Percentiles rank a stretch among this genome's conserved stretches.
These are phyloP conservation scores for Platanthera zijinensis DNA, from an alignment of 106 monocot species.

Conservation along the genomic window DNA sequence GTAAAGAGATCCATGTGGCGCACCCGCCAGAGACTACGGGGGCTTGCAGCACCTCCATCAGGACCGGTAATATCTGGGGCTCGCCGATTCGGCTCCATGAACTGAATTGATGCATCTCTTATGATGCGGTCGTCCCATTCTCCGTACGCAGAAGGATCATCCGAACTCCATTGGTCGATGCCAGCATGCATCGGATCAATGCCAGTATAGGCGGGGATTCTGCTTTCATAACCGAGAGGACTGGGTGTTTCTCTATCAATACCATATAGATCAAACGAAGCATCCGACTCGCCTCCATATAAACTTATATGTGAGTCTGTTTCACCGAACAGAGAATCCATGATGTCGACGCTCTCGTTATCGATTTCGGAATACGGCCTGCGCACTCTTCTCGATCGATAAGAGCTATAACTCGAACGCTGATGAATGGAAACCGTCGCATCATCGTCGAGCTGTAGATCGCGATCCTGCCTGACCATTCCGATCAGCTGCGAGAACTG, in stretches of 20 bases:
- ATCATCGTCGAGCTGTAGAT: slow-evolving; percentile 21
- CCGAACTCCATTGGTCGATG: slow-evolving; percentile 60
- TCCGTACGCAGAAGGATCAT: slow-evolving; percentile 39
- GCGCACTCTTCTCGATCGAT: slow-evolving; percentile 29
- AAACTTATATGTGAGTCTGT: slow-evolving; percentile 39
- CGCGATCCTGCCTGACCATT: slow-evolving; percentile 57
- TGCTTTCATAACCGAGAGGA: slow-evolving; percentile 38
- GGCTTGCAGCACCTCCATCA: slow-evolving; percentile 13
- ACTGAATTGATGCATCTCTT: slow-evolving; percentile 11
- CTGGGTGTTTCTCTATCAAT: slow-evolving; percentile 29
- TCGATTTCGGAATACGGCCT: slow-evolving; percentile 55
- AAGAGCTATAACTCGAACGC: slow-evolving; percentile 11
- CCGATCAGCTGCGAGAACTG: slow-evolving; percentile 59
- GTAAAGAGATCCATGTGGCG: slow-evolving; percentile 22
- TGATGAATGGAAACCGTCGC: not conserved
- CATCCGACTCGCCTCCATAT: slow-evolving; percentile 74
- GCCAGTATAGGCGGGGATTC: slow-evolving; percentile 38
- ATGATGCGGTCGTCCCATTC: slow-evolving; percentile 49
- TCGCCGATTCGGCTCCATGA: slow-evolving; percentile 14
- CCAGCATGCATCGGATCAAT: slow-evolving; percentile 88
- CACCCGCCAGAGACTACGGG: slow-evolving; percentile 20
- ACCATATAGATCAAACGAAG: slow-evolving; percentile 45
- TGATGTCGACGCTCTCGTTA: slow-evolving; percentile 43
- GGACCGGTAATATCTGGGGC: slow-evolving; percentile 21
- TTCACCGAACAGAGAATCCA: slow-evolving; percentile 59